A percentile compares a stretch with the other conserved stretches of the same genome.
Conservation (phyloP, 306 rosid genomes). For the Casuarina glauca region DNA sequence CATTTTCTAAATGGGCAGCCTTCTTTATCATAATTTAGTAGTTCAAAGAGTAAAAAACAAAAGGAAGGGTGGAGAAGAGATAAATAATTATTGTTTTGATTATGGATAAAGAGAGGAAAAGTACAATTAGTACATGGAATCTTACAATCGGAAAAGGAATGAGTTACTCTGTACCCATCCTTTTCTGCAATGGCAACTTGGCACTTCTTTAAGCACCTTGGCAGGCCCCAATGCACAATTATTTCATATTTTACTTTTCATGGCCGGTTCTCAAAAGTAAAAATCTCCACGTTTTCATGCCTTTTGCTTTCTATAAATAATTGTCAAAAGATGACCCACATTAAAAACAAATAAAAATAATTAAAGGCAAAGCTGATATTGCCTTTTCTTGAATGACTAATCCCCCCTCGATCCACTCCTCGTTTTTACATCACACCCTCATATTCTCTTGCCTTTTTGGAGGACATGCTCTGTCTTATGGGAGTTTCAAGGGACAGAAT, state of each 20-base stretch:
- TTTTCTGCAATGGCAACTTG: neutral
- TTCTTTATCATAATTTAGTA: neutral
- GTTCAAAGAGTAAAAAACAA: no score
- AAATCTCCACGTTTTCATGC: constrained; percentile 24
- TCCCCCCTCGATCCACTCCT: neutral
- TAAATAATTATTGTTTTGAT: neutral
- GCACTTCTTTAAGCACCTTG: constrained; percentile 34
- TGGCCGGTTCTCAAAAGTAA: constrained; percentile 22
- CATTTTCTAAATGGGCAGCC: neutral
- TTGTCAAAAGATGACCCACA: neutral
- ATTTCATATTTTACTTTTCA: constrained; percentile 41
- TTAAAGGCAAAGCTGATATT: neutral
- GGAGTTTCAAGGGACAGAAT: neutral
- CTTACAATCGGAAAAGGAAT: no score
- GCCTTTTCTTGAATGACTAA: constrained; percentile 1
- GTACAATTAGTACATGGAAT: constrained; percentile 8
- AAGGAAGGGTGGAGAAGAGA: neutral
- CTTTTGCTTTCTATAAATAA: constrained; percentile 32
- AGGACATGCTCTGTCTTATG: neutral
- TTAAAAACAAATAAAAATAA: neutral
- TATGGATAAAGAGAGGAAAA: neutral
- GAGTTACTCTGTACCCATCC: constrained; percentile 5
- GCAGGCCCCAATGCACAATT: constrained; percentile 54
- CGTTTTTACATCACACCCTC: neutral
- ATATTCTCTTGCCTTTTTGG: neutral